Evolutionary conservation across 2,329 filamentous ascomycete genomes (phyloP).

Genomic region (Diaporthe capsici): DNA sequence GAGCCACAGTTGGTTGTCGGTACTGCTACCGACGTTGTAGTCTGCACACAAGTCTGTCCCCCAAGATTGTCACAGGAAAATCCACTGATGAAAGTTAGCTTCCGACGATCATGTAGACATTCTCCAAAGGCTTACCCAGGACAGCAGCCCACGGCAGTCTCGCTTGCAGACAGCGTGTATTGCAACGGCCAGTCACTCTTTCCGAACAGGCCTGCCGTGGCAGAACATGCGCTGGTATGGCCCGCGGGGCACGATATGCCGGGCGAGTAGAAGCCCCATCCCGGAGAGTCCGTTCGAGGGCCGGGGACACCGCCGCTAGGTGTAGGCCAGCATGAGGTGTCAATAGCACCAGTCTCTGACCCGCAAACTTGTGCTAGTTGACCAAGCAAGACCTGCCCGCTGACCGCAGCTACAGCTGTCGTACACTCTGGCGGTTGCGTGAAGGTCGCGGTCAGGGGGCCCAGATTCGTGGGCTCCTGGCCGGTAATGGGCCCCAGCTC

Average conservation of each 20-base stretch:
- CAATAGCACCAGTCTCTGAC: not conserved
- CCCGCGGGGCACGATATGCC: constrained; percentile 23
- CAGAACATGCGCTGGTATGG: constrained; percentile 26
- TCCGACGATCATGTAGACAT: not conserved
- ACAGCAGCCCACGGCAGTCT: constrained; percentile 36
- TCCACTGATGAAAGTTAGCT: constrained; percentile 19
- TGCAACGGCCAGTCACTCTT: constrained; percentile 20
- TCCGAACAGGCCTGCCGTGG: constrained; percentile 2
- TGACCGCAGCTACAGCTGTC: not conserved
- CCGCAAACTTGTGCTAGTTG: constrained; percentile 16
- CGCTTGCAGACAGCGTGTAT: not conserved
- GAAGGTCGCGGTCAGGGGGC: constrained; percentile 32
- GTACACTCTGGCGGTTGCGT: constrained; percentile 32
- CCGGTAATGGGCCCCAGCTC: not conserved
- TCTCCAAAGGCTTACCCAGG: not conserved
- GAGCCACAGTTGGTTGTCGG: constrained; percentile 19
- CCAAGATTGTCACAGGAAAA: constrained; percentile 16
- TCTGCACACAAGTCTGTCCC: constrained; percentile 28
- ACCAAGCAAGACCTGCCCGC: not conserved
- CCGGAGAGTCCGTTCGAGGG: not conserved
- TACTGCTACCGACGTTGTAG: not conserved
- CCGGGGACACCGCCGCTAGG: not conserved
- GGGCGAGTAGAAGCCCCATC: constrained; percentile 33
- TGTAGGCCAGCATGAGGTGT: constrained; percentile 24
- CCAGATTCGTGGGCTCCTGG: constrained; percentile 17